A percentile compares a stretch with the other conserved stretches of the same genome.
phyloP scores from a whole-genome alignment of 1,139 yeast genomes.

The Suhomyces taliae region DNA sequence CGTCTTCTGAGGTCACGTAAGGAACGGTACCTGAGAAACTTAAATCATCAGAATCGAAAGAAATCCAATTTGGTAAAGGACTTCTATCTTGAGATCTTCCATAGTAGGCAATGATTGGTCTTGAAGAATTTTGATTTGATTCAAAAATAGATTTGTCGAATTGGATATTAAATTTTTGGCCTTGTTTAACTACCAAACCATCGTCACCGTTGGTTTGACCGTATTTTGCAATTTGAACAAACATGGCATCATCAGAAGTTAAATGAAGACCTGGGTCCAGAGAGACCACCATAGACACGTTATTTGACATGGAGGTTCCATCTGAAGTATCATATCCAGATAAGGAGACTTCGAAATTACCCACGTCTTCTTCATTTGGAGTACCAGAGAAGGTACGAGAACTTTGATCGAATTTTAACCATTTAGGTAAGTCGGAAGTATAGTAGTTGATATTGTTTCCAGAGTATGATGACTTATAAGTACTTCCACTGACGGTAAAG shows the following conservation, averaged over 20 bases:
- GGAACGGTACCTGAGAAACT: slow-evolving; percentile 92
- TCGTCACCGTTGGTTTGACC: slow-evolving; percentile 73
- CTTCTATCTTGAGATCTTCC: slow-evolving; percentile 82
- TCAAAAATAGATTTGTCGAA: slow-evolving; percentile 62
- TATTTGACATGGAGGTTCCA: slow-evolving; percentile 43
- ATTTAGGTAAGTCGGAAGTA: slow-evolving; percentile 62
- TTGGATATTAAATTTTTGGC: slow-evolving; percentile 58
- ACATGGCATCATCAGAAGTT: slow-evolving; percentile 37
- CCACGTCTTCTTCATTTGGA: slow-evolving; percentile 50
- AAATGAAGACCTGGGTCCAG: slow-evolving; percentile 51
- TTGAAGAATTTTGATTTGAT: slow-evolving; percentile 40
- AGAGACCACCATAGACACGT: slow-evolving; percentile 63
- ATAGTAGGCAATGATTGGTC: slow-evolving; percentile 64
- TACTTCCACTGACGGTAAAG: slow-evolving; percentile 71
- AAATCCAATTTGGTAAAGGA: slow-evolving; percentile 89
- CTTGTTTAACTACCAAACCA: slow-evolving; percentile 75
- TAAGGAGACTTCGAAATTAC: slow-evolving; percentile 49
- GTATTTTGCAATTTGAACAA: slow-evolving; percentile 50
- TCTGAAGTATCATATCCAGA: slow-evolving; percentile 62
- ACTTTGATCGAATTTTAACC: slow-evolving; percentile 71
- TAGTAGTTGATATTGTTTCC: slow-evolving; percentile 50
- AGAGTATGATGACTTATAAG: slow-evolving; percentile 56
- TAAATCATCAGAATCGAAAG: slow-evolving; percentile 59
- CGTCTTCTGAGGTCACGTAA: slow-evolving; percentile 74
- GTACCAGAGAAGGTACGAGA: slow-evolving; percentile 70